Conservation (phyloP, 2,329 filamentous ascomycete species). For the Parascedosporium putredinis region DNA sequence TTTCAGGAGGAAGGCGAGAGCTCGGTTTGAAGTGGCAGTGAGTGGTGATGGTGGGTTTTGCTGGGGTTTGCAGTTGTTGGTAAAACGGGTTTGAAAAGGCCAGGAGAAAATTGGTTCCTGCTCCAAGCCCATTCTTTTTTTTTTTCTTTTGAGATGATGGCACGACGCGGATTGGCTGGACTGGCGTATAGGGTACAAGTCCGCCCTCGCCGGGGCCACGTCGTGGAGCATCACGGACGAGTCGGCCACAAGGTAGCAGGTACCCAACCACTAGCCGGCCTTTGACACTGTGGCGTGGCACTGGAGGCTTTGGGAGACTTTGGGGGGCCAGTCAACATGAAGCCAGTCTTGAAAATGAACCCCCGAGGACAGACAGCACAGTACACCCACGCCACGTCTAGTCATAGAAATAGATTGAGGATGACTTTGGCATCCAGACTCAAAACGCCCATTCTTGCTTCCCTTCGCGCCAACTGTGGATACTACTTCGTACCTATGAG, state of each 20-base stretch:
- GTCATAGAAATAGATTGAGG: too few species aligned
- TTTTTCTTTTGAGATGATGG: neutral
- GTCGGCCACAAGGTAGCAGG: neutral
- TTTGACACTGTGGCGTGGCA: neutral
- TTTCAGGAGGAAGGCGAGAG: neutral
- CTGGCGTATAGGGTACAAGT: constrained; percentile 1
- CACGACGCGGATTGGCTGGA: constrained; percentile 2
- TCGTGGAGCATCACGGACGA: neutral
- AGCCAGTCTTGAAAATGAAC: too few species aligned
- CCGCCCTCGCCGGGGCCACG: neutral
- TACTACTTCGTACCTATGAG: too few species aligned
- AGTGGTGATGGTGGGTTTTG: constrained; percentile 1
- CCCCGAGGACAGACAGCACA: too few species aligned
- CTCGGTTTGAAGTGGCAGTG: neutral
- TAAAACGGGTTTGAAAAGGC: neutral
- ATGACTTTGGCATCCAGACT: too few species aligned
- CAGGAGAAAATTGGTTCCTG: neutral
- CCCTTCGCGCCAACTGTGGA: too few species aligned
- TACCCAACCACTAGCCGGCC: neutral
- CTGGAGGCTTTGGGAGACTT: neutral
- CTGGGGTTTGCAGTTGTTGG: neutral
- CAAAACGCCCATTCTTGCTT: too few species aligned
- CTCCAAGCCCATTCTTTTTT: too few species aligned
- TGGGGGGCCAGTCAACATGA: too few species aligned
- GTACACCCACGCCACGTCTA: too few species aligned